These are phyloP conservation scores for Dalbergia oliveri DNA, from an alignment of 306 rosid species.

Conservation along the genomic window DNA sequence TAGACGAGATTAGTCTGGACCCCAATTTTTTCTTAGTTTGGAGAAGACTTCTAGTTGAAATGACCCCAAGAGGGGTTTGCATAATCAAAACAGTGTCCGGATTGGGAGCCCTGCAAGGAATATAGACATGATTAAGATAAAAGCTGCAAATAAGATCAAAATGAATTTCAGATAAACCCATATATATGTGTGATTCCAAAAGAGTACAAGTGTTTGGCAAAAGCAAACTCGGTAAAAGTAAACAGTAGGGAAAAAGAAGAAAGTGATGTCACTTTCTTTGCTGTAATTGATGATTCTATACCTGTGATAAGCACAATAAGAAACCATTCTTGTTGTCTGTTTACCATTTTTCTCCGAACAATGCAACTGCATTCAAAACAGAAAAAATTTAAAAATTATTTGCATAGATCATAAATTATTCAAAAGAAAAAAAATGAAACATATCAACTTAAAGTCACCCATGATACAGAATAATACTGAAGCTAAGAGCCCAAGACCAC, in stretches of 20 bases:
- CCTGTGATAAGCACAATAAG: constrained; percentile 94
- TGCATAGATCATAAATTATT: constrained; percentile 32
- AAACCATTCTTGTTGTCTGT: constrained; percentile 80
- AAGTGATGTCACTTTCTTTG: background rate
- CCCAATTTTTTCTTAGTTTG: constrained; percentile 79
- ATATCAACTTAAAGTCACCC: constrained; percentile 27
- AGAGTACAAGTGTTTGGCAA: constrained; percentile 8
- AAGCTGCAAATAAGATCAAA: background rate
- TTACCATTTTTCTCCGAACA: constrained; percentile 83
- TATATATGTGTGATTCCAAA: background rate
- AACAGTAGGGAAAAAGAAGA: constrained; percentile 20
- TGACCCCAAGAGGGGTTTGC: constrained; percentile 79
- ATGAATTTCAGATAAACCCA: constrained; percentile 35
- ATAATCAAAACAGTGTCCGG: constrained; percentile 84
- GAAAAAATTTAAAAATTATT: constrained; percentile 32
- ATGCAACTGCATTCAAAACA: constrained; percentile 70
- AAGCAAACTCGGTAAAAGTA: constrained; percentile 9
- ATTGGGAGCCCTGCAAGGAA: constrained; percentile 84
- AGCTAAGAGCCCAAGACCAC: constrained; percentile 29
- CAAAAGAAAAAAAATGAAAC: constrained; percentile 22
- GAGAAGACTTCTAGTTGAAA: constrained; percentile 79
- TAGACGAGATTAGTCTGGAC: constrained; percentile 82
- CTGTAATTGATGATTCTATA: constrained; percentile 49
- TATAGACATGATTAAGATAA: constrained; percentile 45
- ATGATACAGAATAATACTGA: constrained; percentile 25